Conservation (phyloP, 148 eudicot species). For the Cornus kousa region DNA sequence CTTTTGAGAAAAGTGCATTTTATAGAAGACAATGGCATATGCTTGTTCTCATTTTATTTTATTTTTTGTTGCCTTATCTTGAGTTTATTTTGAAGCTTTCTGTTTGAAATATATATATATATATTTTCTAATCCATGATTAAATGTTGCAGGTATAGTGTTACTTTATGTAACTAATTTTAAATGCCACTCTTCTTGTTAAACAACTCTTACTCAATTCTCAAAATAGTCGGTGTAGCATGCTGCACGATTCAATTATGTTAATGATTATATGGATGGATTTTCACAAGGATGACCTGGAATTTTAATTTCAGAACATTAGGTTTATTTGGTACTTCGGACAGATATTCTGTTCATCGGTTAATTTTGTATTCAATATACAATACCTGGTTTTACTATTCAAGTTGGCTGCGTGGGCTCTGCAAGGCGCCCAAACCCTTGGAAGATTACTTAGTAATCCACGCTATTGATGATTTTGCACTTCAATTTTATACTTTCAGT, state of each 20-base stretch:
- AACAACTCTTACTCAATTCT: not conserved
- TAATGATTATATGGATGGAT: not conserved
- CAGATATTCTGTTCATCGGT: not conserved
- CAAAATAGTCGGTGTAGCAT: not conserved
- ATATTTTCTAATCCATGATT: not conserved
- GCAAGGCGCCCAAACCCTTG: too few relatives aligned
- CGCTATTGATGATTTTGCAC: too few relatives aligned
- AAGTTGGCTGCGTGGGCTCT: too few relatives aligned
- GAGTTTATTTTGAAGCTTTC: not conserved
- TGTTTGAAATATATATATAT: not conserved
- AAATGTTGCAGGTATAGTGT: not conserved
- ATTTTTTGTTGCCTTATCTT: not conserved
- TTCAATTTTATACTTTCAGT: too few relatives aligned
- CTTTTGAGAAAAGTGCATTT: not conserved
- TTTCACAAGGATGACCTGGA: not conserved
- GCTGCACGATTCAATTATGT: not conserved
- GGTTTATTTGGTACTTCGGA: not conserved
- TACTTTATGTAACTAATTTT: not conserved
- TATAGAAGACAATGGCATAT: not conserved
- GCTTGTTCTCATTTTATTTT: not conserved
- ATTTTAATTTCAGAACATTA: not conserved
- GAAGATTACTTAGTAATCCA: too few relatives aligned
- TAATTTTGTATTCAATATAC: too few relatives aligned
- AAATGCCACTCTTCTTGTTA: not conserved
- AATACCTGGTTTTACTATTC: too few relatives aligned